Base-by-base conservation (phyloP, 2,329 filamentous ascomycete genomes). In the Phialophora chinensis region DNA sequence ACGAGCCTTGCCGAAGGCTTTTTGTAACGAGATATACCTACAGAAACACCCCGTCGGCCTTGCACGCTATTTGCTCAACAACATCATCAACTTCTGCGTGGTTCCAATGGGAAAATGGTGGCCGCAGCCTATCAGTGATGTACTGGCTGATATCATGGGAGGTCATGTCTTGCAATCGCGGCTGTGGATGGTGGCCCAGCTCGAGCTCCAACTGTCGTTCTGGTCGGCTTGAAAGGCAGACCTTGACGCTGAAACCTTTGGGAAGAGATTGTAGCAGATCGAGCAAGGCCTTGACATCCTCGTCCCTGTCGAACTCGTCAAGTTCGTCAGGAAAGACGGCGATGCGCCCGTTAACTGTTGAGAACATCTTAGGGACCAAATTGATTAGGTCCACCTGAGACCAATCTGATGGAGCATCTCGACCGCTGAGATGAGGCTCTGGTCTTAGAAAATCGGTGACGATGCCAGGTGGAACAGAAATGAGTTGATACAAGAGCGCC, bases 81-180 rank as follows among this genome's bases (percentile, higher is more conserved):
- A 52, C 27, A 4, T 7, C 10, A 3, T 27, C 20, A 4, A 52
- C 4, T n/a, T n/a, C 38, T 44, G 20, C 8, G 49, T 7, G 12
- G 20, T 10, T 52, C 49, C 49, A 52, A 27, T 14, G 20, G 12
- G 49, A 23, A 52, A 27, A 52, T 27, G 25, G 12, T 27, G 20
- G 49, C 1, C 49, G 49, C 49, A 52, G 8, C 3, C 10, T 52
- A 27, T 52, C 20, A 23, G 20, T 17, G 49, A 52, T 27, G 49
- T 52, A 52, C 5, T 52, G 20, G 12, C 5, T 52, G 3, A 52
- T 52, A 27, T 52, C 49, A 17, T 10, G 3, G 20, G 49, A 23
- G 4, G 49, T 52, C 49, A 52, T 52, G 49, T 52, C 49, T 52
- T 52, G 49, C 20, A 52, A n/a, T 52, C 49, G 49, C 11, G 27